A percentile compares a stretch with the other conserved stretches of the same genome.
phyloP scores from a whole-genome alignment of 306 rosid species.

The Cercis canadensis region DNA sequence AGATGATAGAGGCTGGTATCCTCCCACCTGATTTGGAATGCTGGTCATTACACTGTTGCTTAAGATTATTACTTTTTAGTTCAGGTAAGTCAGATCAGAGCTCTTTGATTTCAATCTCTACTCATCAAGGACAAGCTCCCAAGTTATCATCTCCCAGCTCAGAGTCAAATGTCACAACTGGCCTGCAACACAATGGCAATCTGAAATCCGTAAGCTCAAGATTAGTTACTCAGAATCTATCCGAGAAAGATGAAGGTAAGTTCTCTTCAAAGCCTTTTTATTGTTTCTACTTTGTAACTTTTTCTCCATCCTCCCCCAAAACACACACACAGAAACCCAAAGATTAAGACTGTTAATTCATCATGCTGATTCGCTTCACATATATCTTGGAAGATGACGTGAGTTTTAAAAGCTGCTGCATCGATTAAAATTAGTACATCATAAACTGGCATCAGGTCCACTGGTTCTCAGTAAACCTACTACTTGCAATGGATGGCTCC shows the following conservation, averaged over 20 bases:
- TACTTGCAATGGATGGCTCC: too few relatives aligned
- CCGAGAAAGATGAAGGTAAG: conserved; percentile 40
- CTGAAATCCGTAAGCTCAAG: conserved; percentile 2
- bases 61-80: conserved; percentile 4
- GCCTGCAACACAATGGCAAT: conserved; percentile 38
- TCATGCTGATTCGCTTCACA: too few relatives aligned
- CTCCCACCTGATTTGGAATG: conserved; percentile 9
- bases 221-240: conserved; percentile 16
- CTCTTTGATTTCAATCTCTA: conserved; percentile 36
- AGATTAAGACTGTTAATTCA: too few relatives aligned
- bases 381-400: too few relatives aligned
- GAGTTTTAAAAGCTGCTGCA: too few relatives aligned
- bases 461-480: too few relatives aligned
- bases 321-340: too few relatives aligned
- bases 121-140: conserved; percentile 33
- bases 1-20: conserved; percentile 1
- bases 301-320: too few relatives aligned
- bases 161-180: conserved; percentile 39
- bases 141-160: conserved; percentile 32
- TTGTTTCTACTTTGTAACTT: neutral
- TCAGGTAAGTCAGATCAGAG: conserved; percentile 53
- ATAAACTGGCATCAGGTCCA: too few relatives aligned
- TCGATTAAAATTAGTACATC: too few relatives aligned
- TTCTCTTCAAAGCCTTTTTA: conserved; percentile 14
- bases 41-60: conserved; percentile 15